These are phyloP conservation scores for Podila horticola DNA, from an alignment of 192 early-diverging fungal genomes.

Conservation along the genomic window DNA sequence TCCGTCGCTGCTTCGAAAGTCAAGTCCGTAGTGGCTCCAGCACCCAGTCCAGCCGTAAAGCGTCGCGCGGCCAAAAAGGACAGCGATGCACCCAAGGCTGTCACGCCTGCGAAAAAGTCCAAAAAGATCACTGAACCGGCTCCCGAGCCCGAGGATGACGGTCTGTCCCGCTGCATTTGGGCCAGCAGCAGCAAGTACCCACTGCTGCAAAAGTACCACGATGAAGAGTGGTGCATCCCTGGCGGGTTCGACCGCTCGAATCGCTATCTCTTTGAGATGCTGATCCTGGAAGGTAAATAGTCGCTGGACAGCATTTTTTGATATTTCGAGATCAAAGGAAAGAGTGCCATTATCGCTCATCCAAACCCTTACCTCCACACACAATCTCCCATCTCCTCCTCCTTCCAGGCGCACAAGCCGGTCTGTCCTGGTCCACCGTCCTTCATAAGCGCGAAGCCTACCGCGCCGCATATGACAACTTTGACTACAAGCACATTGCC, in stretches of 20 bases:
- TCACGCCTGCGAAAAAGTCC: not conserved
- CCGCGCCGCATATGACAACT: constrained; percentile 35
- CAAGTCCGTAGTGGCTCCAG: no score
- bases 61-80: not conserved
- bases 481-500: constrained; percentile 42
- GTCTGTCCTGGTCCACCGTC: constrained; percentile 47
- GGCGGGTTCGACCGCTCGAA: constrained; percentile 42
- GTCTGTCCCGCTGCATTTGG: constrained; percentile 28
- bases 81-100: no score
- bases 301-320: not conserved
- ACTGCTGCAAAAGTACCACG: constrained; percentile 44
- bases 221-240: constrained; percentile 35
- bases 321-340: no score
- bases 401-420: constrained; percentile 36
- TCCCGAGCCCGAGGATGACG: constrained; percentile 10
- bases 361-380: no score
- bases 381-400: not conserved
- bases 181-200: constrained; percentile 24
- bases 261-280: constrained; percentile 47
- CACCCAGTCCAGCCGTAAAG: not conserved
- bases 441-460: constrained; percentile 48
- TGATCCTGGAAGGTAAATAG: constrained; percentile 36
- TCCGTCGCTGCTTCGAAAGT: no score
- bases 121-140: not conserved
- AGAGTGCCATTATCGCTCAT: no score